Evolutionary conservation across 2,329 filamentous ascomycete genomes (phyloP), one percentile per base, ranked within the genome.

Genomic region (Fusarium virguliforme): DNA sequence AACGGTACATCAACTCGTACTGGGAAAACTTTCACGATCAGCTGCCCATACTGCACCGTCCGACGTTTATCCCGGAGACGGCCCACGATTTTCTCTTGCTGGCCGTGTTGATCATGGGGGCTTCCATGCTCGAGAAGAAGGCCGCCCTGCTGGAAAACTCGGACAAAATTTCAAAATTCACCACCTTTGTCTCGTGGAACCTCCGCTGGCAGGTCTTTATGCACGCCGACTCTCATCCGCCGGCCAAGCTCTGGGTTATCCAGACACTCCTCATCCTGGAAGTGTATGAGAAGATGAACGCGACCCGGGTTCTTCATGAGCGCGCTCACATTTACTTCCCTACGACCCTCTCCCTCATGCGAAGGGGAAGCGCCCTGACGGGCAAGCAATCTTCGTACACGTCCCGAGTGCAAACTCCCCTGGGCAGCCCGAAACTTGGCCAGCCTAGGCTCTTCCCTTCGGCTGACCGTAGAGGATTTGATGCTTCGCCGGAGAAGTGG

Each of bases 241-340:
- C 75, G 24, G 75, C 75, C 9, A 76, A 76, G 24, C 59, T 77
- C 13, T 77, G 75, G 75, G 75, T 77, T 6, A 77, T 77, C 3
- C 75, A 77, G 18, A 76, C 75, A 8, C 64, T 77, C 2, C 63
- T 77, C 5, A 72, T 77, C 10, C 46, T 77, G 1, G 75, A 77
- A 26, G 74, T 77, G 0, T 77, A 77, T 24, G 75, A 77, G 40
- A 77, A 77, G 56, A 62, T 76, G 62, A 77, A 77, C 18, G 75
- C 75, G 8, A 77, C 75, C 1, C 55, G 75, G 7, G 71, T 76
- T 24, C 75, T 77, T 13, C 75, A 77, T 28, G 75, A 77, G 26
- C 69, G 75, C 15, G 72, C 75, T n/a, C 75, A 77, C 34, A 77
- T 77, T n/a, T 77, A 77, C 38, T 77, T 77, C 41, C 75, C 75